Evolutionary conservation across 257 asterid species (phyloP).

Genomic region (Solanum neorickii): DNA sequence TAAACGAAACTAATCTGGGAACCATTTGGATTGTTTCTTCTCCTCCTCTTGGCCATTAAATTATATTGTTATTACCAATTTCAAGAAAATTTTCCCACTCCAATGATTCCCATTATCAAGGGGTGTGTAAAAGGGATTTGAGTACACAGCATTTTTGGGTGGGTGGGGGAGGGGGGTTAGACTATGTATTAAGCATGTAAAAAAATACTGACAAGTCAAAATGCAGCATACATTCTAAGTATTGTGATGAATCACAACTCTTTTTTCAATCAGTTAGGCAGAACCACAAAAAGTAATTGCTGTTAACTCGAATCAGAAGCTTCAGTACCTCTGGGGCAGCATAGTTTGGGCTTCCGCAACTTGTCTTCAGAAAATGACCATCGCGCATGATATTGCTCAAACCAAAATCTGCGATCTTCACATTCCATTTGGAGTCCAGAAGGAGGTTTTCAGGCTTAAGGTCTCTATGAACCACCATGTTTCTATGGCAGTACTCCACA

Average conservation of each 20-base stretch:
- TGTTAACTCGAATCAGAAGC: background rate
- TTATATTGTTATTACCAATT: background rate
- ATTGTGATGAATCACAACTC: background rate
- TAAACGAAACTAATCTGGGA: background rate
- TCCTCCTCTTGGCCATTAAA: background rate
- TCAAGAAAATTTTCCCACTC: background rate
- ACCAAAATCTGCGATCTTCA: conserved; percentile 94
- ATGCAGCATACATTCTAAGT: background rate
- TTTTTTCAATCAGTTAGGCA: background rate
- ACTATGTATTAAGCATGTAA: background rate
- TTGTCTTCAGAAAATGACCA: conserved; percentile 91
- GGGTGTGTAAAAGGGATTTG: background rate
- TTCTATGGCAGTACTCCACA: conserved; percentile 92
- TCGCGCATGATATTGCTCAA: conserved; percentile 90
- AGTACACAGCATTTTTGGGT: background rate
- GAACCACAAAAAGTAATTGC: background rate
- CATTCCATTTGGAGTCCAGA: conserved; percentile 71
- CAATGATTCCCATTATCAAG: background rate
- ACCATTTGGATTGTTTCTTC: background rate
- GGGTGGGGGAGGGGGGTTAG: background rate
- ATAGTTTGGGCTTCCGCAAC: conserved; percentile 94
- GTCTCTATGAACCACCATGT: conserved; percentile 94
- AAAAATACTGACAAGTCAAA: background rate
- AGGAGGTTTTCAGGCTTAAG: conserved; percentile 94
- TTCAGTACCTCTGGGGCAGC: conserved; percentile 90